A percentile compares a stretch with the other conserved stretches of the same genome.
phyloP scores from a whole-genome alignment of 345 rosid genomes.

The Citrus hindsii region DNA sequence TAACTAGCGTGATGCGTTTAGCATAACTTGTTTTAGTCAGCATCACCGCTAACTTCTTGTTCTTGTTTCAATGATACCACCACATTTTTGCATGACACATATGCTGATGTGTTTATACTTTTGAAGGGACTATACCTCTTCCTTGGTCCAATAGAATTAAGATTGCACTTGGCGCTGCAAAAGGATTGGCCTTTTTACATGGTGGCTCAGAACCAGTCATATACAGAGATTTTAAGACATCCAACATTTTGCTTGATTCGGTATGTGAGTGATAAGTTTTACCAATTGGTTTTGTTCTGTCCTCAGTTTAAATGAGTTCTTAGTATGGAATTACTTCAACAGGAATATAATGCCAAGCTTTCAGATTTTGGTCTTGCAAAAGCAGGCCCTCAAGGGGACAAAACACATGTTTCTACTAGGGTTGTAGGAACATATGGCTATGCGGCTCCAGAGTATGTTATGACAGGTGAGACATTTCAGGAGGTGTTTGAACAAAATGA shows the following conservation, averaged over 20 bases:
- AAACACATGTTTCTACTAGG: slow-evolving; percentile 81
- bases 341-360: slow-evolving; percentile 82
- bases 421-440: slow-evolving; percentile 87
- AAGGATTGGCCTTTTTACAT: slow-evolving; percentile 95
- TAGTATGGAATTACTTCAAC: slow-evolving; percentile 16
- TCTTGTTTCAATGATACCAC: slow-evolving; percentile 4
- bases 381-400: slow-evolving; percentile 86
- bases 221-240: slow-evolving; percentile 95
- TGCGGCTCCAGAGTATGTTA: slow-evolving; percentile 83
- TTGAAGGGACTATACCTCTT: slow-evolving; percentile 74
- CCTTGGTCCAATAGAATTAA: slow-evolving; percentile 83
- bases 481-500: not conserved
- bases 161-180: slow-evolving; percentile 94
- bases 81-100: not conserved
- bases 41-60: slow-evolving; percentile 22
- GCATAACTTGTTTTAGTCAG: not conserved
- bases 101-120: slow-evolving; percentile 26
- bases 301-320: slow-evolving; percentile 1
- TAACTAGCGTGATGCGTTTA: not conserved
- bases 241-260: slow-evolving; percentile 91
- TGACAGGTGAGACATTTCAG: slow-evolving; percentile 47
- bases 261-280: slow-evolving; percentile 29
- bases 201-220: slow-evolving; percentile 91
- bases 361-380: slow-evolving; percentile 87
- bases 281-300: not conserved